A percentile compares a stretch with the other conserved stretches of the same genome.
phyloP scores from a whole-genome alignment of 2,329 filamentous ascomycete species.

The Scopulariopsis brevicaulis region DNA sequence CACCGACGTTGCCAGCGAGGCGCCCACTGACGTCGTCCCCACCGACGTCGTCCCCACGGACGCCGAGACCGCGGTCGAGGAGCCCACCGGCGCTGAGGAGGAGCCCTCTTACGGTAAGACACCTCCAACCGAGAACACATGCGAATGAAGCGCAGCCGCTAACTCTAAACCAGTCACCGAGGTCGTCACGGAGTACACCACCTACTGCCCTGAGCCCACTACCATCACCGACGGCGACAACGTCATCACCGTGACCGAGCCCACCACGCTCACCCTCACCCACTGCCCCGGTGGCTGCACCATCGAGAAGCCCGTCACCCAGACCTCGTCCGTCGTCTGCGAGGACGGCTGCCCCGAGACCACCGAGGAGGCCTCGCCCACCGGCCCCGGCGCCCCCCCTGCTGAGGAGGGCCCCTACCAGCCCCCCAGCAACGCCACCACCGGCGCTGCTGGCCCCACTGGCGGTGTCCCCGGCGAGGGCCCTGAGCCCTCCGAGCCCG shows the following conservation, averaged over 20 bases:
- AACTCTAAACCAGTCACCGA: constrained; percentile 39
- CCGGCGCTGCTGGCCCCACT: constrained; percentile 4
- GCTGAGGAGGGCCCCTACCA: neutral
- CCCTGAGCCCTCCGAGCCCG: constrained; percentile 10
- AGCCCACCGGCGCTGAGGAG: neutral
- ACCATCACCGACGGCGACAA: constrained; percentile 49
- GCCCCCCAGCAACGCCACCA: constrained; percentile 3
- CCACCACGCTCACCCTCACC: constrained; percentile 60
- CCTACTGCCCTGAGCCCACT: constrained; percentile 61
- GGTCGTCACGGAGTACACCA: constrained; percentile 54
- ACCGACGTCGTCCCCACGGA: constrained; percentile 22
- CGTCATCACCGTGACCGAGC: constrained; percentile 59
- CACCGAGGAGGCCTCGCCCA: neutral
- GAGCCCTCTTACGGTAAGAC: constrained; percentile 2
- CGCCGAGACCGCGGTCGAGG: constrained; percentile 25
- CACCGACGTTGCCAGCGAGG: constrained; percentile 17
- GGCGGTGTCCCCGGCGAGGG: constrained; percentile 12
- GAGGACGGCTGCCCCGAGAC: constrained; percentile 25
- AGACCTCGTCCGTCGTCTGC: constrained; percentile 40
- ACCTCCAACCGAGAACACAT: neutral
- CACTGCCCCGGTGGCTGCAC: constrained; percentile 55
- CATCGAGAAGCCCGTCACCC: constrained; percentile 45
- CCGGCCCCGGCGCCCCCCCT: neutral
- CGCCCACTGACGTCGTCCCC: constrained; percentile 14
- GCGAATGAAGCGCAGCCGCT: constrained; percentile 25